Evolutionary conservation across 2,329 filamentous ascomycete genomes (phyloP).

Genomic region (Karstenula rhodostoma): DNA sequence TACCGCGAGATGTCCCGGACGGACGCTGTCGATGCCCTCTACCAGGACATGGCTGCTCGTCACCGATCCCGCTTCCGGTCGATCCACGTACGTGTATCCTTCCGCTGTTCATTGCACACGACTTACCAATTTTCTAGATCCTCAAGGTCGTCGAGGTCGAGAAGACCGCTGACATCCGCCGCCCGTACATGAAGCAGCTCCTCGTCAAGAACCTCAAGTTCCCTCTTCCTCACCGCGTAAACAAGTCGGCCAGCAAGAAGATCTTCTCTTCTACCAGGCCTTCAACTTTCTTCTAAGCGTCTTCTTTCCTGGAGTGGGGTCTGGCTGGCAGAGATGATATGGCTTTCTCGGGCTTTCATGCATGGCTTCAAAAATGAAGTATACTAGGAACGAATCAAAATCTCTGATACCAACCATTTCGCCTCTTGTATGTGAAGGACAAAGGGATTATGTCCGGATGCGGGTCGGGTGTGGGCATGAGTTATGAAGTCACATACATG

Average conservation of each 20-base stretch:
- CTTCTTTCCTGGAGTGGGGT: conserved; percentile 51
- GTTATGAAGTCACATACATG: conserved; percentile 10
- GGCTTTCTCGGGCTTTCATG: conserved; percentile 51
- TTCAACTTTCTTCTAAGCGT: conserved; percentile 92
- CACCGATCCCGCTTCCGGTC: conserved; percentile 98
- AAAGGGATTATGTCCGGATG: conserved; percentile 1
- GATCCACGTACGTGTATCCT: conserved; percentile 79
- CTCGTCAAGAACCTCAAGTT: conserved; percentile 94
- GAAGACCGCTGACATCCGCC: conserved; percentile 93
- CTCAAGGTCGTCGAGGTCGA: conserved; percentile 98
- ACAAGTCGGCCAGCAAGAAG: conserved; percentile 85
- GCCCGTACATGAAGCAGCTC: conserved; percentile 99
- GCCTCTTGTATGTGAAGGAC: conserved; percentile 9
- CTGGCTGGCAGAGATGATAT: conserved; percentile 49
- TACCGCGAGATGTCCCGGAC: conserved; percentile 98
- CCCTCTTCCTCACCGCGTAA: conserved; percentile 95
- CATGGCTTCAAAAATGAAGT: conserved; percentile 53
- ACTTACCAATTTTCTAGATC: conserved; percentile 66
- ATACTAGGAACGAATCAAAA: conserved; percentile 55
- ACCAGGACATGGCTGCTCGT: conserved; percentile 99
- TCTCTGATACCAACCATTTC: conserved; percentile 43
- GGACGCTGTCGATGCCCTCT: conserved; percentile 94
- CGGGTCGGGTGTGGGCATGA: conserved; percentile 1
- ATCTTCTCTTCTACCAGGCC: conserved; percentile 92
- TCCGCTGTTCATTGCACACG: background rate